Conservation (phyloP, 2,329 filamentous ascomycete species). For the Ophiostoma piceae region DNA sequence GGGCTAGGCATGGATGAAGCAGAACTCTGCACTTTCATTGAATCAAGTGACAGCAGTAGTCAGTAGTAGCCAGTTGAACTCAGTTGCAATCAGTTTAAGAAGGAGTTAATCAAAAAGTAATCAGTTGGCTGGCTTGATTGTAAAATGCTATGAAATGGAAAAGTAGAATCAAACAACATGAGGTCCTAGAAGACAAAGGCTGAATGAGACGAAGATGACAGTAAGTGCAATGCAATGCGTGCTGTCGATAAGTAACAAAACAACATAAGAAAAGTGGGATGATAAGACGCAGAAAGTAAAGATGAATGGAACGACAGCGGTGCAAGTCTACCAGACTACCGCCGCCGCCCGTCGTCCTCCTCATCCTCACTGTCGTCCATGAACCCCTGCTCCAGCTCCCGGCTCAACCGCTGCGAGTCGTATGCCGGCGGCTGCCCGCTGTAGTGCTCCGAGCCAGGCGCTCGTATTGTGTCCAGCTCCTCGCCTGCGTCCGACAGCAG, state of each 20-base stretch:
- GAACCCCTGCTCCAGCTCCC: conserved; percentile 55
- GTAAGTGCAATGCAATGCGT: neutral
- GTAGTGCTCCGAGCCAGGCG: neutral
- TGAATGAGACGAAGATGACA: no score
- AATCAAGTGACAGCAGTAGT: no score
- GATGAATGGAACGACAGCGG: neutral
- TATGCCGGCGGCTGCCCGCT: conserved; percentile 34
- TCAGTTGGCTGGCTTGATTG: no score
- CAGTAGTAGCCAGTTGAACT: no score
- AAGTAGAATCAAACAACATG: no score
- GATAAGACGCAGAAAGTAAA: neutral
- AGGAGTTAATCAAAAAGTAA: no score
- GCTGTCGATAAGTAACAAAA: neutral
- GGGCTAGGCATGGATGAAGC: no score
- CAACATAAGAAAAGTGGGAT: neutral
- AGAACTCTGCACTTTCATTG: no score
- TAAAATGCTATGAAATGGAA: no score
- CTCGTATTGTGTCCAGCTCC: conserved; percentile 52
- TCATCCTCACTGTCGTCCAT: conserved; percentile 45
- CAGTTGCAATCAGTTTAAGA: no score
- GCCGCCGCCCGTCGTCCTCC: conserved; percentile 17
- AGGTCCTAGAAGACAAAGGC: no score
- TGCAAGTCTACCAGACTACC: no score
- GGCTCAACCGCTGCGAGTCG: conserved; percentile 60
- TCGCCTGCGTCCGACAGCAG: conserved; percentile 49